Percentiles rank a stretch among this genome's conserved stretches.
phyloP scores from a whole-genome alignment of 2,329 filamentous ascomycete genomes.

The Cucurbitaria berberidis region DNA sequence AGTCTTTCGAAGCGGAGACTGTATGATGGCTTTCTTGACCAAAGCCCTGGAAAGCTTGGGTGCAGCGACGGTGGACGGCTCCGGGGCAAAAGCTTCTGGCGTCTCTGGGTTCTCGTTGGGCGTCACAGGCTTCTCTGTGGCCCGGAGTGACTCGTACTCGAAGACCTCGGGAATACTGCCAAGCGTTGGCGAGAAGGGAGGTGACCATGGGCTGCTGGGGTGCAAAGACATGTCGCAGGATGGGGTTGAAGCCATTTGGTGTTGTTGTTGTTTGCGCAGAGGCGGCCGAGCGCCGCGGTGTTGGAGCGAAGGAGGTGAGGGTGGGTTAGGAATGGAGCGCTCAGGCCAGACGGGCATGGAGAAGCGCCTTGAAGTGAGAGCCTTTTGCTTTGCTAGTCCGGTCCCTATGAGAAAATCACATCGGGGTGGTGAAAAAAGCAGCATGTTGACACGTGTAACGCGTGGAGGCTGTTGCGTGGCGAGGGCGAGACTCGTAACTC shows the following conservation, averaged over 20 bases:
- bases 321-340: constrained; percentile 20
- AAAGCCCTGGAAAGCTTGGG: constrained; percentile 25
- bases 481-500: constrained; percentile 4
- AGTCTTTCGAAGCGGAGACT: constrained; percentile 24
- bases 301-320: constrained; percentile 21
- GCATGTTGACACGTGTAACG: constrained; percentile 29
- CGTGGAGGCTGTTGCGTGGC: constrained; percentile 4
- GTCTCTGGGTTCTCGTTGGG: constrained; percentile 24
- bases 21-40: constrained; percentile 29
- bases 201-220: constrained; percentile 22
- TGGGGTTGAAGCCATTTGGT: constrained; percentile 7
- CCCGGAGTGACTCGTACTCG: constrained; percentile 28
- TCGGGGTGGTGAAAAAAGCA: constrained; percentile 31
- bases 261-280: constrained; percentile 7
- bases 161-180: constrained; percentile 33
- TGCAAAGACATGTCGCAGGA: constrained; percentile 22
- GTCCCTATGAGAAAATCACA: constrained; percentile 19
- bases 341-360: constrained; percentile 23
- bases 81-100: constrained; percentile 26
- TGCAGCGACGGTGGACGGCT: constrained; percentile 22
- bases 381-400: constrained; percentile 11
- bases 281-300: constrained; percentile 7
- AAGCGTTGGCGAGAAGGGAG: constrained; percentile 31
- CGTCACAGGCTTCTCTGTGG: constrained; percentile 9
- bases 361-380: constrained; percentile 21